phyloP scores from a whole-genome alignment of 768 basidiomycete species.

The Termitomyces sp. region DNA sequence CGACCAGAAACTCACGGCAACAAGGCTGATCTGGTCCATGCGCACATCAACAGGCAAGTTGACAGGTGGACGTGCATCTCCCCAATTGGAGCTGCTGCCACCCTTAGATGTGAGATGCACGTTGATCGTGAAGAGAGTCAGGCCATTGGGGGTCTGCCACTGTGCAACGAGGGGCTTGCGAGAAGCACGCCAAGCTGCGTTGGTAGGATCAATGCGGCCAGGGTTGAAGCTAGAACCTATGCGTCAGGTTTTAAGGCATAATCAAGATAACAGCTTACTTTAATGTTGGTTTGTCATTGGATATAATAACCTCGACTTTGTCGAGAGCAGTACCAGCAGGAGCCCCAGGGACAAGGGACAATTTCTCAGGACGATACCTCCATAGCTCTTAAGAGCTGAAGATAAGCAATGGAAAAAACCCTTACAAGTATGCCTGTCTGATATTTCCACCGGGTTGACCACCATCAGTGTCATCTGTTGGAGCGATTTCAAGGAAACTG shows the following conservation, averaged over 20 bases:
- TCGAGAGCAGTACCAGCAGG: constrained; percentile 45
- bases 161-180: constrained; percentile 58
- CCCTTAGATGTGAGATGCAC: constrained; percentile 56
- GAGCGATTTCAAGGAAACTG: constrained; percentile 43
- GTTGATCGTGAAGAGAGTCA: constrained; percentile 53
- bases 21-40: constrained; percentile 42
- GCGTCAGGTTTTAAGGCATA: not conserved
- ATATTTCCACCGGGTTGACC: constrained; percentile 63
- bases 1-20: constrained; percentile 35
- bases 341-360: constrained; percentile 40
- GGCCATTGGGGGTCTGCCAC: constrained; percentile 42
- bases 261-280: constrained; percentile 28
- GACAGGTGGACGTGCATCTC: constrained; percentile 53
- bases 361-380: constrained; percentile 45
- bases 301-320: constrained; percentile 31
- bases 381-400: not conserved
- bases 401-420: not conserved
- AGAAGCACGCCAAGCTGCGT: constrained; percentile 47
- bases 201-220: constrained; percentile 55
- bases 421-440: constrained; percentile 50
- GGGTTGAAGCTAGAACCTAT: constrained; percentile 50
- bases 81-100: constrained; percentile 49
- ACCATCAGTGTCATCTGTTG: constrained; percentile 51
- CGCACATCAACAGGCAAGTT: constrained; percentile 46
- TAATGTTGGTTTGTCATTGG: constrained; percentile 29